A percentile compares a stretch with the other conserved stretches of the same genome.
These are phyloP conservation scores for Rhododendron molle DNA, from an alignment of 148 eudicot genomes.

Conservation along the genomic window DNA sequence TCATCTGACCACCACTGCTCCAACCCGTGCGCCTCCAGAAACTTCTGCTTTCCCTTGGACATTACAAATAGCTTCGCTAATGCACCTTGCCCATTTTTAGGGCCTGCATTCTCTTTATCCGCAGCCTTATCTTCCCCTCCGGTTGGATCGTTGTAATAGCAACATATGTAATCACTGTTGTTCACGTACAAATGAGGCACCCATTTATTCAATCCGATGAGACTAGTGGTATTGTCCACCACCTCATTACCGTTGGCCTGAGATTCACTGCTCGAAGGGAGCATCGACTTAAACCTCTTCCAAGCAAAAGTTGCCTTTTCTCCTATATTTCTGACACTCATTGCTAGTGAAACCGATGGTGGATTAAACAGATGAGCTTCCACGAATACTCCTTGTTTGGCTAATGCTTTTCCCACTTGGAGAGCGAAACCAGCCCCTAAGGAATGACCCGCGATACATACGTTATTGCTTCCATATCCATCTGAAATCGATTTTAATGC, in stretches of 20 bases:
- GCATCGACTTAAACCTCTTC: slow-evolving; percentile 67
- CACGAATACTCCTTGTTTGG: slow-evolving; percentile 68
- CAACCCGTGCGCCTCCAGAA: slow-evolving; percentile 77
- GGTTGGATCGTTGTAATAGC: slow-evolving; percentile 60
- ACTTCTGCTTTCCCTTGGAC: slow-evolving; percentile 86
- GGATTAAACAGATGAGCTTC: slow-evolving; percentile 92
- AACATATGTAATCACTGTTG: slow-evolving; percentile 82
- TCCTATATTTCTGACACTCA: slow-evolving; percentile 62
- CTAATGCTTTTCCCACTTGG: slow-evolving; percentile 74
- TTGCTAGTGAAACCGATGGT: slow-evolving; percentile 81
- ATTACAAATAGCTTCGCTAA: slow-evolving; percentile 75
- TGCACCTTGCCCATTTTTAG: slow-evolving; percentile 18
- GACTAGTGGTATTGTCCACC: slow-evolving; percentile 5
- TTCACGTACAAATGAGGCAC: slow-evolving; percentile 81
- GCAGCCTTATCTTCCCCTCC: slow-evolving; percentile 14
- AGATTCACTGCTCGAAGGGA: slow-evolving; percentile 45
- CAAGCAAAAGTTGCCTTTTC: slow-evolving; percentile 68
- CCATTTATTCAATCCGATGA: slow-evolving; percentile 42
- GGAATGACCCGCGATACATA: slow-evolving; percentile 76
- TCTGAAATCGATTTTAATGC: slow-evolving; percentile 51
- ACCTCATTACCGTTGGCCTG: slow-evolving; percentile 21
- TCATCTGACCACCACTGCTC: slow-evolving; percentile 99
- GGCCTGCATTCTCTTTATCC: slow-evolving; percentile 51
- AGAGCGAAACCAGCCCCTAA: slow-evolving; percentile 90
- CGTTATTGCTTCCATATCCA: slow-evolving; percentile 62